These are phyloP conservation scores for Golubevia pallescens DNA, from an alignment of 1,284 basidiomycete genomes.

Conservation along the genomic window DNA sequence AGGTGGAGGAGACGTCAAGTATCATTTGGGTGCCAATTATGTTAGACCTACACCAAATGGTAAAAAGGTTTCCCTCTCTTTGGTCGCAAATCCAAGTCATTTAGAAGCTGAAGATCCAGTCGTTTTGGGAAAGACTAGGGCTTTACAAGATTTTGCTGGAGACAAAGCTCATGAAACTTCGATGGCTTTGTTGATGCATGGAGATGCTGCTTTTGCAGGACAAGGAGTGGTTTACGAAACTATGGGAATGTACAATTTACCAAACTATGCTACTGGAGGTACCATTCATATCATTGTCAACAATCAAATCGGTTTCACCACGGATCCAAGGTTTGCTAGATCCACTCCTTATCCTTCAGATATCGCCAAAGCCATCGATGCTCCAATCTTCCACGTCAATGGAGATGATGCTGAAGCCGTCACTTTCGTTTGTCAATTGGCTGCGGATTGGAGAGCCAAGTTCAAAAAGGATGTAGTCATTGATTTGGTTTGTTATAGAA, in stretches of 20 bases:
- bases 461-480: slow-evolving; percentile 99
- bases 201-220: slow-evolving; percentile 97
- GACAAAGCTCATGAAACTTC: slow-evolving; percentile 70
- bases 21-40: slow-evolving; percentile 97
- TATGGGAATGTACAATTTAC: slow-evolving; percentile 96
- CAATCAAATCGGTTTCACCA: slow-evolving; percentile 99
- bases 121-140: slow-evolving; percentile 95
- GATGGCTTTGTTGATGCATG: slow-evolving; percentile 77
- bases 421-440: slow-evolving; percentile 95
- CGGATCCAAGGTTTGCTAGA: slow-evolving; percentile 70
- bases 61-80: slow-evolving; percentile 94
- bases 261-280: slow-evolving; percentile 94
- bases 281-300: slow-evolving; percentile 99
- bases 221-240: slow-evolving; percentile 99
- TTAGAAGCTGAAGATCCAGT: slow-evolving; percentile 96
- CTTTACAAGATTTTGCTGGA: slow-evolving; percentile 91
- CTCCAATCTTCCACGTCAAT: slow-evolving; percentile 99
- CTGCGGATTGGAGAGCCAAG: slow-evolving; percentile 96
- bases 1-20: slow-evolving; percentile 95
- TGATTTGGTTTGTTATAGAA: slow-evolving; percentile 98
- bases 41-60: slow-evolving; percentile 96
- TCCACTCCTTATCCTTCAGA: slow-evolving; percentile 92
- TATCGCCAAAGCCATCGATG: slow-evolving; percentile 96
- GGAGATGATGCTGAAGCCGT: slow-evolving; percentile 98
- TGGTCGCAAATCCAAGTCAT: slow-evolving; percentile 98